phyloP scores from a whole-genome alignment of 2,329 filamentous ascomycete genomes.

The Colletotrichum sansevieriae region DNA sequence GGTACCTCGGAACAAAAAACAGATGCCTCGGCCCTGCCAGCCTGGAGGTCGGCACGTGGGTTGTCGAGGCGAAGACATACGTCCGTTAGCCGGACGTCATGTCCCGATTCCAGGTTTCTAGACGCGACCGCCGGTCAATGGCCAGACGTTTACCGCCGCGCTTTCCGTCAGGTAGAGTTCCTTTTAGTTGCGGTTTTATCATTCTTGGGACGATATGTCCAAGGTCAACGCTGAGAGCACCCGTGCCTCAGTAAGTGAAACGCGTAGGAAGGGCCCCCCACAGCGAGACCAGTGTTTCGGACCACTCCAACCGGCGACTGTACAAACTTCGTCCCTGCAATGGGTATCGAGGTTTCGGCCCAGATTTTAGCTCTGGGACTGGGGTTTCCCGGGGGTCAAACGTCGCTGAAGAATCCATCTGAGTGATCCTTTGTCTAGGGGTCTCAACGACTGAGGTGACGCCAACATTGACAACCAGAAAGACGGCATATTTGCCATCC shows the following conservation, averaged over 20 bases:
- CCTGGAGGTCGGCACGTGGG: background rate
- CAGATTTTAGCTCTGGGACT: background rate
- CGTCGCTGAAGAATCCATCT: background rate
- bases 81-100: background rate
- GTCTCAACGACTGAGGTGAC: background rate
- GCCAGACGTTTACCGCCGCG: background rate
- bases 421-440: background rate
- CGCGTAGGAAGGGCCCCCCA: background rate
- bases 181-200: background rate
- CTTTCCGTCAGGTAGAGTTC: background rate
- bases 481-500: background rate
- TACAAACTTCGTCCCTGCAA: background rate
- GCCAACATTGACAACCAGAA: background rate
- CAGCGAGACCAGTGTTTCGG: slow-evolving; percentile 33
- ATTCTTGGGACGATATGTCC: slow-evolving; percentile 15
- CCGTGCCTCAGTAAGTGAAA: slow-evolving; percentile 20
- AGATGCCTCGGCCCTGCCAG: background rate
- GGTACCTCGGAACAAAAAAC: background rate
- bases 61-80: background rate
- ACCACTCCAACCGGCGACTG: background rate
- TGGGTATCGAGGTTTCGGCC: background rate
- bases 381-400: background rate
- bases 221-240: background rate
- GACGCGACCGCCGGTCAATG: background rate
- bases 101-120: background rate